Conservation (phyloP, 805 yeast genomes). For the Barnettozyma populi region DNA sequence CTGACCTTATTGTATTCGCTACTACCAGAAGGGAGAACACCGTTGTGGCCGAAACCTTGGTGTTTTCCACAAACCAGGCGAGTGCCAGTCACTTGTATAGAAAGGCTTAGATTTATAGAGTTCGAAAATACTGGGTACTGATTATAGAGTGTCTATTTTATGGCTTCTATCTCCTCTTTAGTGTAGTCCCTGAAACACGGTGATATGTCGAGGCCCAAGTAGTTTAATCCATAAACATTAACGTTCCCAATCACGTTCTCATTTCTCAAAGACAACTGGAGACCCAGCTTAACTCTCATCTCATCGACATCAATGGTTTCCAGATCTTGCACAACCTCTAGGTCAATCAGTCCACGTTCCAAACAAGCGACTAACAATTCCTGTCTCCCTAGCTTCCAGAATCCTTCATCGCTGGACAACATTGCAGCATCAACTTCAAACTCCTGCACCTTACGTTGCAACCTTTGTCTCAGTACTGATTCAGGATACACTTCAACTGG, state of each 20-base stretch:
- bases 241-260: slow-evolving; percentile 23
- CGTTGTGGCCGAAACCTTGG: slow-evolving; percentile 66
- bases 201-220: slow-evolving; percentile 8
- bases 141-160: not conserved
- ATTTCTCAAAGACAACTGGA: slow-evolving; percentile 35
- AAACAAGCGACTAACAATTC: slow-evolving; percentile 52
- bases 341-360: slow-evolving; percentile 49
- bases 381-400: slow-evolving; percentile 41
- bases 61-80: slow-evolving; percentile 84
- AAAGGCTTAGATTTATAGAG: slow-evolving; percentile 23
- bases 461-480: slow-evolving; percentile 30
- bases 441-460: slow-evolving; percentile 37
- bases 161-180: not conserved
- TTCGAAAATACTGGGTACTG: not conserved
- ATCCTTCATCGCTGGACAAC: slow-evolving; percentile 22
- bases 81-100: slow-evolving; percentile 58
- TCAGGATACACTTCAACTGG: slow-evolving; percentile 37
- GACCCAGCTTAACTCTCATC: slow-evolving; percentile 33
- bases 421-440: slow-evolving; percentile 49
- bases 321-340: slow-evolving; percentile 27
- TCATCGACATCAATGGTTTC: slow-evolving; percentile 29
- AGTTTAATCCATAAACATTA: slow-evolving; percentile 27
- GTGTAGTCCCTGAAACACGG: slow-evolving; percentile 7
- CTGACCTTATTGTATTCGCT: slow-evolving; percentile 51
- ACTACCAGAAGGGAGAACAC: slow-evolving; percentile 52